Evolutionary conservation across 495 filamentous ascomycete species (phyloP).

Genomic region (Xylaria palmicola): DNA sequence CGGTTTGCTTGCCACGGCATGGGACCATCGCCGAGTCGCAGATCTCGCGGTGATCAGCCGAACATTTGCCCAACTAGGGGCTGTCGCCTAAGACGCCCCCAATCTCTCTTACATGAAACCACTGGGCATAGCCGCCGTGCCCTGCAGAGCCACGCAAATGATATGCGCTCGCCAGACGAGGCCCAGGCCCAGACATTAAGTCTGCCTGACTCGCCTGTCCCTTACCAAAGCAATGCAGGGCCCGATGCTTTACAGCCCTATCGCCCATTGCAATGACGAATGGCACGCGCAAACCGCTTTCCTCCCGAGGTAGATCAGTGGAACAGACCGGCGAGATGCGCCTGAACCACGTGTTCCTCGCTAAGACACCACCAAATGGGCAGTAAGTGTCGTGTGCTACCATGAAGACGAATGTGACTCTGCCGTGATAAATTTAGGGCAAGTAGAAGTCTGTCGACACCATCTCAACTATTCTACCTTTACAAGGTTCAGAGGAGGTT

Average conservation of each 20-base stretch:
- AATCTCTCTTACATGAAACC: not conserved
- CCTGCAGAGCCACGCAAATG: not conserved
- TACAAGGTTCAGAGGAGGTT: no score
- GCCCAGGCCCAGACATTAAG: no score
- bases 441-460: no score
- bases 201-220: not conserved
- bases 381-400: no score
- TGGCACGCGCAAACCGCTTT: not conserved
- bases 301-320: not conserved
- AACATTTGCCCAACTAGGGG: not conserved
- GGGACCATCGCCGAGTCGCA: not conserved
- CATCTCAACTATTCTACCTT: no score
- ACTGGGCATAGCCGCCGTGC: not conserved
- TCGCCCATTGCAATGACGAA: not conserved
- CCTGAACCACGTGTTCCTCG: not conserved
- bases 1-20: not conserved
- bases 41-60: conserved; percentile 10
- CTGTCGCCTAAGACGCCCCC: not conserved
- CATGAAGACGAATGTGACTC: no score
- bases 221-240: no score
- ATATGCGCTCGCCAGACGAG: no score
- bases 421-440: no score
- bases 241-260: not conserved
- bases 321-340: not conserved
- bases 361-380: no score